Evolutionary conservation across 2,329 filamentous ascomycete species (phyloP), one percentile per base, ranked within the genome.

Genomic region (Cryphonectria naterciae): DNA sequence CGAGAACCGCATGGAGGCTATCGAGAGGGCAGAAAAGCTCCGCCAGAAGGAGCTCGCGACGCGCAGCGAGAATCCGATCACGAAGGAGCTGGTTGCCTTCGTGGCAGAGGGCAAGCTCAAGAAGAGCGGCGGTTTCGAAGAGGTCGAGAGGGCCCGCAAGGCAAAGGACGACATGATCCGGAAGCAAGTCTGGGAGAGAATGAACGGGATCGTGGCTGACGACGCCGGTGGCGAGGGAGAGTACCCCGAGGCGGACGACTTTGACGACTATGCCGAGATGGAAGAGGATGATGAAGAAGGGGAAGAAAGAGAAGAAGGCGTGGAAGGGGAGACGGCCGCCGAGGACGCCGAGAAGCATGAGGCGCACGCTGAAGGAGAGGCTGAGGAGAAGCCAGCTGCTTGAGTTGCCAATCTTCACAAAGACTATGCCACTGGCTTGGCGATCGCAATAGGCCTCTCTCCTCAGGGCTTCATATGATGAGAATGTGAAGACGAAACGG

Each of bases 101-200:
- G 95, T 98, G 1, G 88, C 93, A 74, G 93, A 97, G 77, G 94
- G 94, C 70, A 96, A 93, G 81, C 84, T 99, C 75, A 98, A 97
- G 87, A 98, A 98, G 86, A 95, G 92, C 19, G 96, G 96, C 56
- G 96, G 96, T 0, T 91, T 97, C 65, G 96, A 98, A 80, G 96
- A 99, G 82, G 92, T 95, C 0, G 96, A 99, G 82, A 88, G 96
- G 68, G 85, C 93, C 62, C 87, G 96, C 65, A 92, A 91, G 78
- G 88, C 91, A 49, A 97, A 95, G 79, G 96, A 99, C 77, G 96
- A 98, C 72, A 87, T 89, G 75, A 94, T 94, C 71, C 87, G 95
- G 70, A 91, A 89, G 76, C 95, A 98, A 80, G 93, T 91, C 17
- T 92, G 89, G 89, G 89, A 91, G 75, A 82, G 88, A 58, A 85